Base-by-base conservation (phyloP, 106 monocot species). In the Chionographis japonica region DNA sequence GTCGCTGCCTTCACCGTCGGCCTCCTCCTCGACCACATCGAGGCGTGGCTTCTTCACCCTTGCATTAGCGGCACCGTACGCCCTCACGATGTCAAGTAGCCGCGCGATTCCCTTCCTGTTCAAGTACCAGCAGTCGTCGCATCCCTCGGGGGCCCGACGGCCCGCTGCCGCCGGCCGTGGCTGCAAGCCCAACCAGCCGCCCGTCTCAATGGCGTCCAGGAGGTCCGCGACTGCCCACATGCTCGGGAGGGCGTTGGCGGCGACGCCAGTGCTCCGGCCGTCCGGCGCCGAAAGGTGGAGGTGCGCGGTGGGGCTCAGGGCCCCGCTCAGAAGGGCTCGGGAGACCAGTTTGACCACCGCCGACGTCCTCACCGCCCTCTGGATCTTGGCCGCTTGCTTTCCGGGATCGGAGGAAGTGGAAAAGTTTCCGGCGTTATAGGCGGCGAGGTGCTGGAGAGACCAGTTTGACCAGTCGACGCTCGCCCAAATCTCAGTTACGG, bases 321-420 rank as follows among this genome's bases (percentile, higher is more conserved):
- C 77, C 3, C 85, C 85, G 13, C 73, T 56, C 13, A 85, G 77
- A 14, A 85, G 77, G 27, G 85, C 81, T 14, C 77, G 56, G 11
- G 61, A 57, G 50, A 78, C 67, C 16, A 85, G 62, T 66, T 85
- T 85, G 18, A 85, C 71, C 3, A 67, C 71, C 2, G 85, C 85
- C 8, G 81, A 85, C 53, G 77, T 85, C 58, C 85, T 62, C 4
- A 81, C 77, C 0, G 77, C 85, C 61, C 78, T 58, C 40, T 78
- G 72, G 18, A 78, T 59, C 69, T 77, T 72, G 16, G 9, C 14
- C 12, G 14, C n/a, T 27, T 27, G 27, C 27, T 0, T 27, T 27
- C 27, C 27, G 27, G 27, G 27, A 27, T 27, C 27, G 27, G 27
- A 27, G 27, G 27, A 27, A 27, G 27, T 27, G 27, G 27, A 27